A percentile compares a stretch with the other conserved stretches of the same genome.
Evolutionary conservation across 2,329 filamentous ascomycete species (phyloP).

Genomic region (Colletotrichum brevisporum): DNA sequence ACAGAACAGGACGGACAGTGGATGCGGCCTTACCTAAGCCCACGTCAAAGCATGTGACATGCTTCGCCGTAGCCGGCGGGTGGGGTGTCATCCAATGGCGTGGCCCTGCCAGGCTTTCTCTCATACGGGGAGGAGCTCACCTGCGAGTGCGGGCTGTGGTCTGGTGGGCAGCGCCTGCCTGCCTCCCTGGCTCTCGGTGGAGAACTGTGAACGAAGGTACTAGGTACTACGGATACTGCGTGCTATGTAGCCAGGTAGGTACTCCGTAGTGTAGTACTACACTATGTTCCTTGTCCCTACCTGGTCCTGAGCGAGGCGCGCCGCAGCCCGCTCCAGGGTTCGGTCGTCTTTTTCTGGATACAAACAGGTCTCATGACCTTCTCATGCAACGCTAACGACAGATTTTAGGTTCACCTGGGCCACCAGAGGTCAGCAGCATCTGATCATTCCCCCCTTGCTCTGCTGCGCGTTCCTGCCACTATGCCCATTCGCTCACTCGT

Average conservation of each 20-base stretch:
- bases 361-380: slow-evolving; percentile 43
- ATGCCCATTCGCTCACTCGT: background rate
- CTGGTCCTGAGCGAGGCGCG: slow-evolving; percentile 20
- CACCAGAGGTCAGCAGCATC: slow-evolving; percentile 41
- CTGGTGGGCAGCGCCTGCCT: background rate
- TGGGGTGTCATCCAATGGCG: slow-evolving; percentile 34
- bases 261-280: too few relatives aligned
- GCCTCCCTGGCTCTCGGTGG: too few relatives aligned
- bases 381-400: slow-evolving; percentile 41
- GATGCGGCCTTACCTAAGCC: slow-evolving; percentile 26
- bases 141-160: slow-evolving; percentile 14
- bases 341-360: slow-evolving; percentile 40
- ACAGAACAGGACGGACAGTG: too few relatives aligned
- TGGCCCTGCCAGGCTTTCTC: slow-evolving; percentile 1
- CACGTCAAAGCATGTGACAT: slow-evolving; percentile 34
- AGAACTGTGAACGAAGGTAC: slow-evolving; percentile 28
- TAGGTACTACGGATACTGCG: slow-evolving; percentile 2
- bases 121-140: slow-evolving; percentile 3
- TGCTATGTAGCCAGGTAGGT: too few relatives aligned
- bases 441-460: slow-evolving; percentile 30
- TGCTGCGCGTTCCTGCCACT: slow-evolving; percentile 1
- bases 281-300: background rate
- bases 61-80: background rate
- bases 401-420: slow-evolving; percentile 43
- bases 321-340: slow-evolving; percentile 33